Conservation (phyloP, 257 asterid species). For the Solanum corneliomulleri region DNA sequence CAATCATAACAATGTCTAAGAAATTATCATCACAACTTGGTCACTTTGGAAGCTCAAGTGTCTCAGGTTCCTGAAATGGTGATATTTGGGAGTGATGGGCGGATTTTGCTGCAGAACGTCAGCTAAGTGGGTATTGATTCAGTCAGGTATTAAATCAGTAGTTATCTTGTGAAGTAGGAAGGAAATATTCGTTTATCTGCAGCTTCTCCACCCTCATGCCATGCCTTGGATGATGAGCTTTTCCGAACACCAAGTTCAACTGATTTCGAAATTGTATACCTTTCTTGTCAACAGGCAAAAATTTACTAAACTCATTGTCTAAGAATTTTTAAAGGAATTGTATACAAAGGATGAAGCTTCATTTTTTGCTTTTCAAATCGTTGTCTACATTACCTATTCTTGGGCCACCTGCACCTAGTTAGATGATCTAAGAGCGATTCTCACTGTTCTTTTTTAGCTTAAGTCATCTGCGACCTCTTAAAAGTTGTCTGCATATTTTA, state of each 20-base stretch:
- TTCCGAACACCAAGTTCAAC: neutral
- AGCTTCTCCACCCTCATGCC: neutral
- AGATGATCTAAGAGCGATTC: too few relatives aligned
- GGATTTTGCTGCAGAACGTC: neutral
- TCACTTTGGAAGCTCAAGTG: neutral
- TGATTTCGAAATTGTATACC: neutral
- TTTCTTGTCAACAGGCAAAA: neutral
- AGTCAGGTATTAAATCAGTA: neutral
- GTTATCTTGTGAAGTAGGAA: neutral
- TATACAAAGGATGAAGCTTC: neutral
- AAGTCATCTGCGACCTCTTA: too few relatives aligned
- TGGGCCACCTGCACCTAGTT: neutral
- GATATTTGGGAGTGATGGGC: neutral
- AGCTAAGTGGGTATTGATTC: neutral
- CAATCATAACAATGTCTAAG: constrained; percentile 17
- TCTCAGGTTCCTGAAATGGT: neutral
- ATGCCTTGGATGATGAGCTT: neutral
- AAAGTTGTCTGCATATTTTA: too few relatives aligned
- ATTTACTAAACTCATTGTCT: neutral
- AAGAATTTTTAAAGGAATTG: neutral
- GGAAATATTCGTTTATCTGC: neutral
- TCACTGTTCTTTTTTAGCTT: too few relatives aligned
- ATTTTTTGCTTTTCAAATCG: neutral
- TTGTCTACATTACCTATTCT: neutral
- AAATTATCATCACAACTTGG: neutral